Base-by-base conservation (phyloP, 2,329 filamentous ascomycete genomes). In the Colletotrichum sp. region DNA sequence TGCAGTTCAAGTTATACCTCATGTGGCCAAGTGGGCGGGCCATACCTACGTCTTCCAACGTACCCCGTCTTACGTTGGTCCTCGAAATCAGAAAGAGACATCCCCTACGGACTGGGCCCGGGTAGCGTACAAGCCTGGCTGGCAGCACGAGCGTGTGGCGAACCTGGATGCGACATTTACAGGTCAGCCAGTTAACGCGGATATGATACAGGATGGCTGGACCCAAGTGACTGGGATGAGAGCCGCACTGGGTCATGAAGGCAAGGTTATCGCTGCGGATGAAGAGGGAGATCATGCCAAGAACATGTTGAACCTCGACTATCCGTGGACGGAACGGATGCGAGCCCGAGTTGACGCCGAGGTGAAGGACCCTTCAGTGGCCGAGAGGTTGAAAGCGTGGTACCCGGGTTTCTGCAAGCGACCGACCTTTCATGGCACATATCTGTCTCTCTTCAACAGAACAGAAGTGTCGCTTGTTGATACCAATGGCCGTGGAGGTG, bases 31-130 rank as follows among this genome's bases (percentile, higher is more conserved):
- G 57, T 88, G 84, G 72, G 86, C 88, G 0, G 86, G 88, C 63
- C 82, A 90, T 36, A 78, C 91, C 2, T 89, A 87, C 75, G 88
- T 91, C n/a, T 86, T 91, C 78, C 89, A 91, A 79, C 86, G 90
- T 3, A 91, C 90, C 2, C 89, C 89, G 6, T 83, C 86, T 1
- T 81, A 81, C 1, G 82, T 88, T 5, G 82, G 83, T n/a, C 77
- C 78, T 22, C 86, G 87, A 6, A 83, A 78, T 9, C 82, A 88
- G 48, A 77, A 80, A 6, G 68, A 80, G 3, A 90, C 86, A 0
- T 85, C 89, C 44, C 80, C 81, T 0, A 81, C 83, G 11, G 81
- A 85, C 65, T 91, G 57, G 68, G 78, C 73, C 25, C 80, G 79
- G 66, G 80, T 85, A 8, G 81, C 86, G 6, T 78, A 77, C 9